Conservation (phyloP, 2,329 filamentous ascomycete species). For the Penicillium sp. region DNA sequence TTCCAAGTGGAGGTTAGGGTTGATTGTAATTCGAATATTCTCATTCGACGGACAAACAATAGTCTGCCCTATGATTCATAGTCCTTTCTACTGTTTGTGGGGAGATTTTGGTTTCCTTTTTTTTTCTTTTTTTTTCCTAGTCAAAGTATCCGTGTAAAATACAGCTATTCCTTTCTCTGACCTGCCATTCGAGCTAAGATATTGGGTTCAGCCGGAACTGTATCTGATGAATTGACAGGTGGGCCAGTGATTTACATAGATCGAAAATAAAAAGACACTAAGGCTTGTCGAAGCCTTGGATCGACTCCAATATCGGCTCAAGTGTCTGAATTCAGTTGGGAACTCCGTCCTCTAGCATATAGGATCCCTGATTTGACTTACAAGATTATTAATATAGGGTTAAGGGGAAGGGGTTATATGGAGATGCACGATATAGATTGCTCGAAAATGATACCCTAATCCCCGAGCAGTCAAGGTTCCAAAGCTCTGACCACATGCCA, state of each 20-base stretch:
- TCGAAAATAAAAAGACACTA: constrained; percentile 6
- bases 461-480: not conserved
- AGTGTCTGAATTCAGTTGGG: not conserved
- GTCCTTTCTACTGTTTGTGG: not conserved
- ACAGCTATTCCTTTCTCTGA: not conserved
- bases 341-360: not conserved
- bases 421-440: not conserved
- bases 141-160: not conserved
- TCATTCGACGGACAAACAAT: constrained; percentile 6
- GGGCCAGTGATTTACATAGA: constrained; percentile 6
- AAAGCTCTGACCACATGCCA: not conserved
- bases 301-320: constrained; percentile 9
- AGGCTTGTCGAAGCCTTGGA: constrained; percentile 4
- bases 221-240: constrained; percentile 24
- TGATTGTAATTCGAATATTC: not conserved
- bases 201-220: not conserved
- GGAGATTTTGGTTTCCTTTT: not conserved
- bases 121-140: not conserved
- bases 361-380: not conserved
- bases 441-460: not conserved
- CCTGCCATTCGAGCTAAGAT: not conserved
- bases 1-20: constrained; percentile 17
- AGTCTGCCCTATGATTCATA: constrained; percentile 12
- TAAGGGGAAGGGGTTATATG: not conserved
- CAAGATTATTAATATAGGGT: not conserved